Percentiles rank a stretch among this genome's conserved stretches.
These are phyloP conservation scores for Alternaria alternata DNA, from an alignment of 2,329 filamentous ascomycete species.

Conservation along the genomic window DNA sequence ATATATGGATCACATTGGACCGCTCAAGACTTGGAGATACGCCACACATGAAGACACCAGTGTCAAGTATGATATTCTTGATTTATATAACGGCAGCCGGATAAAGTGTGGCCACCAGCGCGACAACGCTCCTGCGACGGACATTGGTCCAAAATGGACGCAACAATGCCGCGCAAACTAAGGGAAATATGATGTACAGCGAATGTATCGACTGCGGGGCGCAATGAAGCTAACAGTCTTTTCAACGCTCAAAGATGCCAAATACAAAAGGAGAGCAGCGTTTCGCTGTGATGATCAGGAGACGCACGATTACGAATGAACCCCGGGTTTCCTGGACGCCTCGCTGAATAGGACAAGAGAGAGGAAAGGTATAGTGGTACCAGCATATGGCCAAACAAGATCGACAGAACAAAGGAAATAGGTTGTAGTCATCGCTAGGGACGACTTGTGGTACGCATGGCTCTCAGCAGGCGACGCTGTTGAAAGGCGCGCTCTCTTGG, in stretches of 20 bases:
- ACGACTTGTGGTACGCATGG: not conserved
- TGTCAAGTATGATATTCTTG: not conserved
- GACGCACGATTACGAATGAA: conserved; percentile 21
- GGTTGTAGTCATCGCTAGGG: not conserved
- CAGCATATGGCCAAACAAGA: conserved; percentile 21
- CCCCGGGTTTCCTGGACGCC: conserved; percentile 34
- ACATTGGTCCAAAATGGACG: conserved; percentile 5
- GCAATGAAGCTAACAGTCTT: conserved; percentile 25
- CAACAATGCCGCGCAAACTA: conserved; percentile 5
- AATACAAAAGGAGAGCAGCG: conserved; percentile 21
- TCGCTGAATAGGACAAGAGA: conserved; percentile 28
- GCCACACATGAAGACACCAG: not conserved
- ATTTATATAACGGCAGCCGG: not conserved
- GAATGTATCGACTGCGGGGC: conserved; percentile 29
- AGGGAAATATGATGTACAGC: conserved; percentile 30
- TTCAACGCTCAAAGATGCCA: conserved; percentile 16
- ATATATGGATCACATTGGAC: not conserved
- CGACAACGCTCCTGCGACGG: not conserved
- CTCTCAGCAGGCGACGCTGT: conserved; percentile 40
- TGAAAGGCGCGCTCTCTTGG: conserved; percentile 73
- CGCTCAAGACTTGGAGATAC: not conserved
- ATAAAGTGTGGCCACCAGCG: not conserved
- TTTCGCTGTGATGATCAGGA: conserved; percentile 22
- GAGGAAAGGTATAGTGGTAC: conserved; percentile 22
- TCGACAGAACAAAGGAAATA: conserved; percentile 22